Evolutionary conservation across 1,284 basidiomycete genomes (phyloP).

Genomic region (Hemileia vastatrix): DNA sequence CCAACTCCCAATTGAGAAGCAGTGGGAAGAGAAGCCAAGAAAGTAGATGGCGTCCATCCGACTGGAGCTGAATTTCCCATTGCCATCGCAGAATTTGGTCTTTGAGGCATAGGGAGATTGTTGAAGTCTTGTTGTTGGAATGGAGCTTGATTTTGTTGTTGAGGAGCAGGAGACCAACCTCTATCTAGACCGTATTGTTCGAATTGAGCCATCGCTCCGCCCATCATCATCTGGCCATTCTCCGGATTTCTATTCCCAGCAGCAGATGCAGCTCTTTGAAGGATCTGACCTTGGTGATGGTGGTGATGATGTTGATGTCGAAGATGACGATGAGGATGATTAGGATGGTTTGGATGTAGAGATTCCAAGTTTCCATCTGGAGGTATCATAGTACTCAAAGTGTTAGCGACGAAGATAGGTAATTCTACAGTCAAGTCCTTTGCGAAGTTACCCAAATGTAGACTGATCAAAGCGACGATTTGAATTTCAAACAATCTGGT

Average conservation of each 20-base stretch:
- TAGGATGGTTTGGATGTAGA: conserved; percentile 9
- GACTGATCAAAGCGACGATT: conserved; percentile 23
- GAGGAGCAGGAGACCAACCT: conserved; percentile 36
- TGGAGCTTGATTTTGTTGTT: conserved; percentile 29
- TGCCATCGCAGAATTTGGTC: conserved; percentile 3
- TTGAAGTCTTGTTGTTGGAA: conserved; percentile 25
- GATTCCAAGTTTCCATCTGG: conserved; percentile 19
- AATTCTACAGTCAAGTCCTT: conserved; percentile 26
- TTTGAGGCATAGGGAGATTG: not conserved
- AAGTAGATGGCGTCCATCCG: not conserved
- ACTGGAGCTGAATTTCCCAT: not conserved
- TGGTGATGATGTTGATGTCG: conserved; percentile 19
- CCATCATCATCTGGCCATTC: conserved; percentile 21
- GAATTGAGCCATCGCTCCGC: conserved; percentile 11
- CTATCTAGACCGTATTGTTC: conserved; percentile 30
- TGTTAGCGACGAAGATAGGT: conserved; percentile 35
- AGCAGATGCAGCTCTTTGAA: not conserved
- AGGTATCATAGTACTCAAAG: conserved; percentile 28
- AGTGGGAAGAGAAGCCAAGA: not conserved
- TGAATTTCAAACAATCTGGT: conserved; percentile 33
- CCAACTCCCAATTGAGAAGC: conserved; percentile 3
- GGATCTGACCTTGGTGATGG: conserved; percentile 1
- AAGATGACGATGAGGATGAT: too few species aligned
- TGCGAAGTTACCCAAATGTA: conserved; percentile 30
- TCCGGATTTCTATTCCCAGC: conserved; percentile 10